Evolutionary conservation across 2,329 filamentous ascomycete genomes (phyloP), one percentile per base, ranked within the genome.

Genomic region (Talaromyces funiculosus): DNA sequence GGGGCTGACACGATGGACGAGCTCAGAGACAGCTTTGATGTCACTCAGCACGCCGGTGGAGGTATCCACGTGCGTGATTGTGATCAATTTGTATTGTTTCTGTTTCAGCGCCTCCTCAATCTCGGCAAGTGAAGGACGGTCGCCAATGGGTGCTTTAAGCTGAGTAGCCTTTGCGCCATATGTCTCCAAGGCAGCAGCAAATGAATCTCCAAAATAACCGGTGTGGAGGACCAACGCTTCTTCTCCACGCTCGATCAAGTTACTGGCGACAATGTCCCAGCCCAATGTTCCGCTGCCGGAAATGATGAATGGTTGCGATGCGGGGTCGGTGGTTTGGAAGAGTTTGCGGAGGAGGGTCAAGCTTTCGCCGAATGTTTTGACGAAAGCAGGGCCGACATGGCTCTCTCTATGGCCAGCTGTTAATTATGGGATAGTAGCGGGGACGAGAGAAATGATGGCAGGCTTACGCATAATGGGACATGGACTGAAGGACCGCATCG

Each of bases 201-300:
- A 97, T 61, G 88, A 92, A 75, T 97, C 92, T 67, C 90, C 92
- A 72, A 99, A 99, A 84, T 99, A 99, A 66, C 94, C 94, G 43
- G 91, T 95, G 80, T 96, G 92, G 18, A 99, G 85, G 59, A 99
- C 92, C 42, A 99, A 84, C 24, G 90, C 94, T 62, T 96, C 85
- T 72, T 99, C 94, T 62, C 90, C 92, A 55, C 87, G 84, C 80
- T 99, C 93, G 63, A 90, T 83, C 64, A 99, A 80, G 80, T 97
- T 99, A 68, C 92, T 88, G n/a, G 92, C 89, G 49, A 97, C 92
- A 62, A 97, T 80, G 73, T 99, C 94, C 94, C 94, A 99, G 63
- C 94, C 94, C 7, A 99, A 83, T 20, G 94, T 99, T 61, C 94
- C 94, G 57, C 92, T 97, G 64, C 94, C 94, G 66, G 91, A 92